Base-by-base conservation (phyloP, 495 filamentous ascomycete species). In the Ramalina peruviana region DNA sequence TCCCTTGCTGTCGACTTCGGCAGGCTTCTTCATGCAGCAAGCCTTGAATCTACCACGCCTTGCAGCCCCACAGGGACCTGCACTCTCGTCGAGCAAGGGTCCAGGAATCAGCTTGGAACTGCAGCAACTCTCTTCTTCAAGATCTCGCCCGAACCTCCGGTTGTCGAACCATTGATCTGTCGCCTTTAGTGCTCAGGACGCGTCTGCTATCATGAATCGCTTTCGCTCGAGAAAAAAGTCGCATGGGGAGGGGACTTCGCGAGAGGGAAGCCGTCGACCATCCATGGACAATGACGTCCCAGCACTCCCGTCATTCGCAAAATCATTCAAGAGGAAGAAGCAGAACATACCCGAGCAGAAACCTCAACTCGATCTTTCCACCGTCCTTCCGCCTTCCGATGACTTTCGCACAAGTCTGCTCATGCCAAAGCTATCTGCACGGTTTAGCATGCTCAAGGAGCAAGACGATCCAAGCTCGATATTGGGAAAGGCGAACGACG, bases 351-450 rank as follows among this genome's bases (percentile, higher is more conserved):
- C 60, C 19, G 74, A 80, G 58, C 62, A 72, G 5, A 82, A 81
- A 61, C 71, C 70, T 15, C 70, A 87, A 27, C 56, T 96, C 38
- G 83, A 97, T 52, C 66, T 96, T 16, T 63, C 81, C 3, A 69
- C 64, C 19, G 90, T 79, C 4, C 69, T 99, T 5, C 92, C 92
- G 3, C 73, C 88, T 0, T 77, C 70, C 16, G 88, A 97, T 61
- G 78, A 96, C 65, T 97, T 99, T 57, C 82, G 92, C n/a, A 99
- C 92, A 6, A 97, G 93, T 68, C 65, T 97, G 41, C 65, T 99
- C 21, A 94, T 99, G 92, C 85, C 88, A 6, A 92, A 89, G 43
- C 72, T 99, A 3, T 94, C 90, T 0, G 86, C 92, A 16, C 78
- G 92, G 3, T 99, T 99, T 63, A 96, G 90, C 54, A 97, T 99